Evolutionary conservation across 2,329 filamentous ascomycete genomes (phyloP).

Genomic region (Phaeosphaeriaceae sp.): DNA sequence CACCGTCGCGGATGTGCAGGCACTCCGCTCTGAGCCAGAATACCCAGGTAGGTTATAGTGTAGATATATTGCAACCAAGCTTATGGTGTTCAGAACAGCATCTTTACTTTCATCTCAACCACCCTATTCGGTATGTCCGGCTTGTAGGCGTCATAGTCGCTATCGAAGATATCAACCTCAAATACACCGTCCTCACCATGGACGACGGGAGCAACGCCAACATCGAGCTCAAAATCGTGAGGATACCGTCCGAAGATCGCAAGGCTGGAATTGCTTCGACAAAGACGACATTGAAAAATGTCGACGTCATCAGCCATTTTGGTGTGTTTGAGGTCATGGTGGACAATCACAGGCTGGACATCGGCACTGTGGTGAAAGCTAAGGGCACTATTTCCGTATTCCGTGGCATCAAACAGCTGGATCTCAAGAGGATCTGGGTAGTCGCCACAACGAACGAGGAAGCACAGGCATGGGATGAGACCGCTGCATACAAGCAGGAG

Average conservation of each 20-base stretch:
- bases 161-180: constrained; percentile 50
- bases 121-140: constrained; percentile 58
- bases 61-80: not conserved
- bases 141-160: constrained; percentile 55
- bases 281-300: constrained; percentile 48
- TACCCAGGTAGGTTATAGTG: constrained; percentile 56
- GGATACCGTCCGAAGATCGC: constrained; percentile 34
- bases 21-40: constrained; percentile 54
- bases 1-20: constrained; percentile 62
- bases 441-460: constrained; percentile 63
- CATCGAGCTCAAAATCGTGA: constrained; percentile 63
- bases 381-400: constrained; percentile 65
- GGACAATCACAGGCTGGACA: constrained; percentile 43
- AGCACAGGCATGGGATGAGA: constrained; percentile 60
- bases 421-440: constrained; percentile 60
- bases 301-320: constrained; percentile 45
- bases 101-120: constrained; percentile 63
- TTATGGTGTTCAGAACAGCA: constrained; percentile 54
- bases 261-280: constrained; percentile 35
- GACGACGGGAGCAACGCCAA: constrained; percentile 68
- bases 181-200: constrained; percentile 59
- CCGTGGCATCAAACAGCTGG: constrained; percentile 59
- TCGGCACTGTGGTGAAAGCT: constrained; percentile 61
- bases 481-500: constrained; percentile 56
- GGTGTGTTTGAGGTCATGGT: constrained; percentile 52